phyloP scores from a whole-genome alignment of 1,139 yeast genomes.

The Pichia inconspicua region DNA sequence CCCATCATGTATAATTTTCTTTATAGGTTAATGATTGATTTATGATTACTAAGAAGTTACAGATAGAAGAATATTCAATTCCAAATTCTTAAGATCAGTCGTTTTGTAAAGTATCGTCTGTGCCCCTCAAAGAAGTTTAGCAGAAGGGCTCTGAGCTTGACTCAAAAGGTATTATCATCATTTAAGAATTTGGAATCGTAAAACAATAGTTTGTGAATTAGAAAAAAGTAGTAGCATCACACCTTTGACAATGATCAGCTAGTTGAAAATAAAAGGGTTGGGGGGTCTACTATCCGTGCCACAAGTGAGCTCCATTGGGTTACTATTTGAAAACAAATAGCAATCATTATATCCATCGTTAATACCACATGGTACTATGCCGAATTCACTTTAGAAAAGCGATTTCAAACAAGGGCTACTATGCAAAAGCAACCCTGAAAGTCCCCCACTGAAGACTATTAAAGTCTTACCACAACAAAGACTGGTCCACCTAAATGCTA shows the following conservation, averaged over 20 bases:
- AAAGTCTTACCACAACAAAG: not conserved
- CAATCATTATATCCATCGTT: conserved; percentile 23
- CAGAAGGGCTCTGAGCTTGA: conserved; percentile 23
- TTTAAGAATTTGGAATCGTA: not conserved
- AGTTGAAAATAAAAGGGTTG: conserved; percentile 7
- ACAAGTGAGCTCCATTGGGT: conserved; percentile 25
- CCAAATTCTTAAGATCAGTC: conserved; percentile 1
- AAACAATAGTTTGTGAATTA: not conserved
- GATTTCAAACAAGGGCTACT: conserved; percentile 7
- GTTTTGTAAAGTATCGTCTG: conserved; percentile 17
- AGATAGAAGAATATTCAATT: no score
- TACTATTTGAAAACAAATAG: conserved; percentile 11
- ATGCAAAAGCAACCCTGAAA: not conserved
- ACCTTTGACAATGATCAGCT: conserved; percentile 18
- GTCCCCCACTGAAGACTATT: not conserved
- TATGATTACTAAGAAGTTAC: no score
- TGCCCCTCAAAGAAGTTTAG: conserved; percentile 17
- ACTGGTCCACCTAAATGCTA: not conserved
- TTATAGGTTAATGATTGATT: not conserved
- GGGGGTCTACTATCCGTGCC: conserved; percentile 10
- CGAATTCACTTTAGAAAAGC: conserved; percentile 15
- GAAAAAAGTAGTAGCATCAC: conserved; percentile 8
- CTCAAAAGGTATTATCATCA: conserved; percentile 17
- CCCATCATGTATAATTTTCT: not conserved
- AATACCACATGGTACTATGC: conserved; percentile 16